Percentiles rank a stretch among this genome's conserved stretches.
Conservation (phyloP, 2,329 filamentous ascomycete species). For the Claviceps pusilla region DNA sequence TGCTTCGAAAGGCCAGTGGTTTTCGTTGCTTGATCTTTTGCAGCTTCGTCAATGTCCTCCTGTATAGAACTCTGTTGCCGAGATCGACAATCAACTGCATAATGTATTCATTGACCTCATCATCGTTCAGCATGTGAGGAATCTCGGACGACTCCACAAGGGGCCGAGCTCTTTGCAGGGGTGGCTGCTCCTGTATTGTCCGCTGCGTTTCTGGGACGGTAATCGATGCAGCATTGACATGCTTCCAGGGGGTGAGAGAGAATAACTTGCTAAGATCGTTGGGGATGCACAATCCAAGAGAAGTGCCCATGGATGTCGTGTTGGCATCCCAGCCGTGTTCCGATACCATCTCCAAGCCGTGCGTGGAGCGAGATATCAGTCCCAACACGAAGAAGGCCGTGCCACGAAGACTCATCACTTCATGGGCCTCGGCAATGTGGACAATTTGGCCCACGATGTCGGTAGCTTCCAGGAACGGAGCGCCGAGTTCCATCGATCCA, state of each 20-base stretch:
- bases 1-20: constrained; percentile 58
- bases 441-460: constrained; percentile 82
- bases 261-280: constrained; percentile 64
- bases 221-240: constrained; percentile 32
- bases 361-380: constrained; percentile 77
- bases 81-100: constrained; percentile 75
- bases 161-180: constrained; percentile 25
- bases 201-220: constrained; percentile 35
- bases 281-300: constrained; percentile 77
- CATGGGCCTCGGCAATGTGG: constrained; percentile 70
- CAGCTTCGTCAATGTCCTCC: constrained; percentile 70
- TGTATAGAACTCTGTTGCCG: constrained; percentile 84
- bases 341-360: constrained; percentile 80
- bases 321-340: constrained; percentile 90
- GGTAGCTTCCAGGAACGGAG: constrained; percentile 78
- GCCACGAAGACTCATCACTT: constrained; percentile 83
- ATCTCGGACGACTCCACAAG: constrained; percentile 28
- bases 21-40: constrained; percentile 64
- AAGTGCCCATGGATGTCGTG: constrained; percentile 66
- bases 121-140: constrained; percentile 37
- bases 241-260: constrained; percentile 48
- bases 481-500: constrained; percentile 92
- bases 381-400: constrained; percentile 95
- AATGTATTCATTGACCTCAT: constrained; percentile 60
- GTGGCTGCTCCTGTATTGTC: constrained; percentile 32